phyloP scores from a whole-genome alignment of 2,329 filamentous ascomycete species.

The Alternaria sp. region DNA sequence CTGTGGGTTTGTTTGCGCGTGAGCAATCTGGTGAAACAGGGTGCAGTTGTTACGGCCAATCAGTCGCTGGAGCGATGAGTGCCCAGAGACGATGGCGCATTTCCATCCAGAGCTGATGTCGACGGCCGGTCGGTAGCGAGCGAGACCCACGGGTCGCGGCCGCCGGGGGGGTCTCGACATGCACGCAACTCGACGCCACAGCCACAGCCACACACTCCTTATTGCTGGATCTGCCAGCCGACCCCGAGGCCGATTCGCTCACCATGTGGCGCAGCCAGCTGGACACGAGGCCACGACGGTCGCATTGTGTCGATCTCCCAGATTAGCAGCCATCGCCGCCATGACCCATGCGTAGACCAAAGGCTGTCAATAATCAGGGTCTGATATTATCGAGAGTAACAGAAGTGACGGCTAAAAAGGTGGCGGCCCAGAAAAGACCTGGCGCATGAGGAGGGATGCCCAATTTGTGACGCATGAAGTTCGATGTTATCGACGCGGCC shows the following conservation, averaged over 20 bases:
- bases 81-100: conserved; percentile 16
- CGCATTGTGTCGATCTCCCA: conserved; percentile 19
- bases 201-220: conserved; percentile 21
- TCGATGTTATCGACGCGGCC: conserved; percentile 22
- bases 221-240: conserved; percentile 21
- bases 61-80: neutral
- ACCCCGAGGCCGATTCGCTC: conserved; percentile 14
- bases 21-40: conserved; percentile 25
- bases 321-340: conserved; percentile 11
- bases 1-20: conserved; percentile 15
- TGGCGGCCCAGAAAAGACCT: conserved; percentile 29
- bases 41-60: conserved; percentile 20
- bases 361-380: conserved; percentile 15
- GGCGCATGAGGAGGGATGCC: conserved; percentile 30
- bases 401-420: conserved; percentile 20
- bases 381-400: conserved; percentile 11
- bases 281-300: conserved; percentile 14
- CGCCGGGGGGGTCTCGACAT: conserved; percentile 11
- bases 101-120: conserved; percentile 18
- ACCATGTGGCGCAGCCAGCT: conserved; percentile 32
- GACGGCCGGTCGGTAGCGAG: conserved; percentile 23
- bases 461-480: conserved; percentile 27
- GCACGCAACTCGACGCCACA: conserved; percentile 17
- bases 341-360: conserved; percentile 3
- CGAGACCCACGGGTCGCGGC: conserved; percentile 18